Conservation (phyloP, 2,329 filamentous ascomycete genomes). For the Aspergillus fischeri region DNA sequence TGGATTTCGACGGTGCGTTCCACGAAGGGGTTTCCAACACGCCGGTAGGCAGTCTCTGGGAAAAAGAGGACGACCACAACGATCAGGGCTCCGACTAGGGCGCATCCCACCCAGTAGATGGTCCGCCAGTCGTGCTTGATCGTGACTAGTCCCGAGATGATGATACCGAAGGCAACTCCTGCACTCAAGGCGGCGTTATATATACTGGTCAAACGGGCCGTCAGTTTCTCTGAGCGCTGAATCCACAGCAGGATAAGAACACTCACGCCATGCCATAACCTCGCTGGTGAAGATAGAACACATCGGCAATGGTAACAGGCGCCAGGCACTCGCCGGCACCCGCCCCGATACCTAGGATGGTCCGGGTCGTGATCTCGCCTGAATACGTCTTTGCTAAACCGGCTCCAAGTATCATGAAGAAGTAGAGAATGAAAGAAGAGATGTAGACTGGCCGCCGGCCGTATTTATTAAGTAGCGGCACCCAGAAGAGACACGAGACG, state of each 20-base stretch:
- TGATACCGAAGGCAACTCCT: slow-evolving; percentile 23
- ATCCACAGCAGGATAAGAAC: slow-evolving; percentile 7
- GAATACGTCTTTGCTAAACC: slow-evolving; percentile 29
- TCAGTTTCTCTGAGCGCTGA: slow-evolving; percentile 26
- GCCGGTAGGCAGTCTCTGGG: background rate
- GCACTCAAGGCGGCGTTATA: slow-evolving; percentile 19
- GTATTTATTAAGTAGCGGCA: slow-evolving; percentile 37
- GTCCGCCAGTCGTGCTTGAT: slow-evolving; percentile 29
- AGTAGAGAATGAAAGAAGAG: slow-evolving; percentile 25
- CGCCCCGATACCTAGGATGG: slow-evolving; percentile 51
- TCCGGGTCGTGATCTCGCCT: slow-evolving; percentile 40
- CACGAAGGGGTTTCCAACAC: background rate
- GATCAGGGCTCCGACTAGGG: background rate
- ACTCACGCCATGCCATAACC: slow-evolving; percentile 23
- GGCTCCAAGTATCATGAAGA: slow-evolving; percentile 29
- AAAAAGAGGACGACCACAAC: slow-evolving; percentile 3
- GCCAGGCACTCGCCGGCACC: slow-evolving; percentile 50
- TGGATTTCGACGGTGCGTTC: background rate
- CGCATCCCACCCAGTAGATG: slow-evolving; percentile 21
- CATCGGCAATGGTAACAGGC: slow-evolving; percentile 51
- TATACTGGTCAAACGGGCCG: slow-evolving; percentile 24
- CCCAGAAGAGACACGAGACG: slow-evolving; percentile 34
- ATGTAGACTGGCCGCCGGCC: slow-evolving; percentile 33
- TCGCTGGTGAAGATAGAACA: slow-evolving; percentile 57
- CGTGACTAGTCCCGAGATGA: slow-evolving; percentile 29